Conservation (phyloP, 805 yeast genomes). For the Starmerella roubikii region DNA sequence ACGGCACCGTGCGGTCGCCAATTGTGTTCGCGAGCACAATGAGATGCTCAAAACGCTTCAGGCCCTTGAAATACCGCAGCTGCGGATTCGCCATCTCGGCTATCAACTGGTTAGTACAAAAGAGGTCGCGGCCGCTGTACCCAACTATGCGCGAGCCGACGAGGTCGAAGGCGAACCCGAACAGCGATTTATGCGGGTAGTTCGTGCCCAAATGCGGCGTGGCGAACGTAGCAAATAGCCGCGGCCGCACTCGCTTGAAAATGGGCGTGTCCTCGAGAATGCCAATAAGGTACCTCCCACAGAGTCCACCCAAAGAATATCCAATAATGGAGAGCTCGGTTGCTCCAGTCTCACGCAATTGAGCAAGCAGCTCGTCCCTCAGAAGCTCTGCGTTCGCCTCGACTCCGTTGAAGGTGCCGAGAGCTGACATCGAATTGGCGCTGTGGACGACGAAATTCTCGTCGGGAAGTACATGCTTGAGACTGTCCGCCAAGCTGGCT, state of each 20-base stretch:
- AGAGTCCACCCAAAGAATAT: conserved; percentile 81
- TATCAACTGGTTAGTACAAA: conserved; percentile 37
- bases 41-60: conserved; percentile 43
- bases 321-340: conserved; percentile 63
- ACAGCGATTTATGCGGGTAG: conserved; percentile 31
- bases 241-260: conserved; percentile 48
- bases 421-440: conserved; percentile 51
- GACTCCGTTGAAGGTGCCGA: conserved; percentile 75
- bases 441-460: conserved; percentile 28
- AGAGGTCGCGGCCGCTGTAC: conserved; percentile 61
- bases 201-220: conserved; percentile 52
- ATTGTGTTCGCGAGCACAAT: conserved; percentile 58
- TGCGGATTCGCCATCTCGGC: conserved; percentile 40
- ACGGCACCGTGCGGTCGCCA: conserved; percentile 78
- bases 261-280: conserved; percentile 38
- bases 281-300: conserved; percentile 68
- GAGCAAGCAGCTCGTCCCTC: conserved; percentile 43
- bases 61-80: conserved; percentile 38
- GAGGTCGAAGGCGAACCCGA: conserved; percentile 32
- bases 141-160: conserved; percentile 47
- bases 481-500: conserved; percentile 33
- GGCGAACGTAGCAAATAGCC: conserved; percentile 54
- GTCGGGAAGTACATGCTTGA: conserved; percentile 26
- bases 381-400: conserved; percentile 49
- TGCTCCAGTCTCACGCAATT: conserved; percentile 31